phyloP scores from a whole-genome alignment of 2,329 filamentous ascomycete genomes.

The Rhinocladiella mackenziei region DNA sequence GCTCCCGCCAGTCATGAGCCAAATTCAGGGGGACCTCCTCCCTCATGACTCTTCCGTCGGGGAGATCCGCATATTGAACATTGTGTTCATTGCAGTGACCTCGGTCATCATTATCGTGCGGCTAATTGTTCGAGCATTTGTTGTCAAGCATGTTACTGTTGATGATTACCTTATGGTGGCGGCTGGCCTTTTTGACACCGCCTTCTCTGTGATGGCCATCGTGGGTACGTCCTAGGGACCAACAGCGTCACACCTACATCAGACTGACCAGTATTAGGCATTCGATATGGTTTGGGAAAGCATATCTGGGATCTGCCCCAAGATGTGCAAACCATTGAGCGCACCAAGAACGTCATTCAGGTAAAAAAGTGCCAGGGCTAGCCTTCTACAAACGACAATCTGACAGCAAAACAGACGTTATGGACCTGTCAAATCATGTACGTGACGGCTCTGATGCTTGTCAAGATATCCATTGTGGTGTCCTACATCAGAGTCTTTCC shows the following conservation, averaged over 20 bases:
- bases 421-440: conserved; percentile 51
- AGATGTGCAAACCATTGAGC: conserved; percentile 20
- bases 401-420: conserved; percentile 35
- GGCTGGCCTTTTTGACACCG: conserved; percentile 22
- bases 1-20: conserved; percentile 22
- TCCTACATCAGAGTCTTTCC: conserved; percentile 36
- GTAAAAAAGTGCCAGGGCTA: conserved; percentile 11
- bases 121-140: conserved; percentile 21
- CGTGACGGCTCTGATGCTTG: conserved; percentile 38
- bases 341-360: conserved; percentile 27
- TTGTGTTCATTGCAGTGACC: conserved; percentile 24
- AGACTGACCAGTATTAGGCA: conserved; percentile 10
- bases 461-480: conserved; percentile 35
- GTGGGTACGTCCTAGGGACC: conserved; percentile 15
- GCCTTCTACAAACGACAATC: neutral
- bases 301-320: conserved; percentile 32
- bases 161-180: conserved; percentile 27
- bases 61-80: conserved; percentile 23
- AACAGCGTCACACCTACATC: neutral
- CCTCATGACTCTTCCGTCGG: conserved; percentile 22
- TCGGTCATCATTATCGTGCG: conserved; percentile 20
- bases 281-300: conserved; percentile 33
- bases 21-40: conserved; percentile 13
- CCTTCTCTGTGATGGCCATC: conserved; percentile 25
- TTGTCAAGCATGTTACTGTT: conserved; percentile 25